Evolutionary conservation across 495 filamentous ascomycete species (phyloP).

Genomic region (Xylaria acuta): DNA sequence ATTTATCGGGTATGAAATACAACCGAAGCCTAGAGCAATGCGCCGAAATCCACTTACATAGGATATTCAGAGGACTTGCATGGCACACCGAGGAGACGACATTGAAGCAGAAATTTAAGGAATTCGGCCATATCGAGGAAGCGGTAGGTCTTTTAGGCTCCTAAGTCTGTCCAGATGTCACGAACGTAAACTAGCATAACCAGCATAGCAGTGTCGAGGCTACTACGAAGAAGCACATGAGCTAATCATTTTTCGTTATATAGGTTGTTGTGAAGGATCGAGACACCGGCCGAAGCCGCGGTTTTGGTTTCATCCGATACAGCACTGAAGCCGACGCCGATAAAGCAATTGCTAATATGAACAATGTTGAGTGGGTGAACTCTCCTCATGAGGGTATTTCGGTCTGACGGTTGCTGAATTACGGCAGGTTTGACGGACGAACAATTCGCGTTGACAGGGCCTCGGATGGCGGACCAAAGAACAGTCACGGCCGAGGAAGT

Average conservation of each 20-base stretch:
- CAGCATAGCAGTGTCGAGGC: no score
- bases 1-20: conserved; percentile 78
- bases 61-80: conserved; percentile 78
- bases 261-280: conserved; percentile 98
- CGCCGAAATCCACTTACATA: conserved; percentile 14
- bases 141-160: conserved; percentile 68
- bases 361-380: conserved; percentile 83
- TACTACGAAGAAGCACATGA: conserved; percentile 4
- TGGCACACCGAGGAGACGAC: conserved; percentile 94
- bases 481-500: conserved; percentile 54
- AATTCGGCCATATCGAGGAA: conserved; percentile 89
- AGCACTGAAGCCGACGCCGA: conserved; percentile 81
- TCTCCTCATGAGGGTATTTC: conserved; percentile 15
- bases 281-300: conserved; percentile 92
- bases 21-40: background rate
- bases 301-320: conserved; percentile 96
- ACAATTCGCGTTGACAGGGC: conserved; percentile 96
- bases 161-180: background rate
- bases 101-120: conserved; percentile 83
- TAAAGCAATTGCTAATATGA: conserved; percentile 81
- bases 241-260: conserved; percentile 33
- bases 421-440: conserved; percentile 88
- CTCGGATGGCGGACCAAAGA: conserved; percentile 73
- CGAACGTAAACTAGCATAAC: background rate
- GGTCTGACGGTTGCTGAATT: background rate